Conservation (phyloP, 176 grass and related monocot genomes). For the Zea mays region DNA sequence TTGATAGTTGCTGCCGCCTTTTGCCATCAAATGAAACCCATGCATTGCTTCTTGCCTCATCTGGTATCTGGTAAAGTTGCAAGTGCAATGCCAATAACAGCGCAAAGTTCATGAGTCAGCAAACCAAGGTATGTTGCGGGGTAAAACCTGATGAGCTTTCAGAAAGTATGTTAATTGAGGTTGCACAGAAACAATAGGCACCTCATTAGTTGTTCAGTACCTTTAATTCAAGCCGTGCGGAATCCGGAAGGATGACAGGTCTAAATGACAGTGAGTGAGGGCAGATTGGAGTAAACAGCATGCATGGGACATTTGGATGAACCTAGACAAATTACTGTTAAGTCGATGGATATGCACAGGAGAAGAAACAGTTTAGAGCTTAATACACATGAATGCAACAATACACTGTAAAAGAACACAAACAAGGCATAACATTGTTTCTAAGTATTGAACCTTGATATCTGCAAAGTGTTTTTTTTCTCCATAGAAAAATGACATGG, state of each 20-base stretch:
- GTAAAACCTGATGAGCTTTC: background rate
- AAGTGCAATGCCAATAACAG: background rate
- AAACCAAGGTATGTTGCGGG: constrained; percentile 3
- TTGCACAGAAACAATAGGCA: background rate
- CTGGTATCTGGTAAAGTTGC: constrained; percentile 65
- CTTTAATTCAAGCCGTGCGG: constrained; percentile 85
- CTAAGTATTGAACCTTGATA: constrained; percentile 16
- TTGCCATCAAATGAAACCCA: constrained; percentile 97
- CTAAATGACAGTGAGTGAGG: constrained; percentile 94
- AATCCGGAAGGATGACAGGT: constrained; percentile 97
- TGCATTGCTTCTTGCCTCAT: constrained; percentile 82
- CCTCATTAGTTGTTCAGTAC: constrained; percentile 41
- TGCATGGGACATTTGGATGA: constrained; percentile 96
- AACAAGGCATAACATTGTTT: constrained; percentile 14
- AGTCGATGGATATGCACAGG: background rate
- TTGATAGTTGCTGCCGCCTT: constrained; percentile 80
- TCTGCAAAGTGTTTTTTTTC: background rate
- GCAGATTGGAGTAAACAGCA: constrained; percentile 98
- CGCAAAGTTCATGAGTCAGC: constrained; percentile 10
- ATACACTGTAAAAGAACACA: constrained; percentile 26
- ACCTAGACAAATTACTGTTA: constrained; percentile 54
- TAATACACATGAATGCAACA: constrained; percentile 21
- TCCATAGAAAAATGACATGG: background rate
- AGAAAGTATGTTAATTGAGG: background rate
- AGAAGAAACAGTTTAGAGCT: background rate